Percentiles rank a stretch among this genome's conserved stretches.
phyloP scores from a whole-genome alignment of 2,329 filamentous ascomycete genomes.

The Monilinia aucupariae region DNA sequence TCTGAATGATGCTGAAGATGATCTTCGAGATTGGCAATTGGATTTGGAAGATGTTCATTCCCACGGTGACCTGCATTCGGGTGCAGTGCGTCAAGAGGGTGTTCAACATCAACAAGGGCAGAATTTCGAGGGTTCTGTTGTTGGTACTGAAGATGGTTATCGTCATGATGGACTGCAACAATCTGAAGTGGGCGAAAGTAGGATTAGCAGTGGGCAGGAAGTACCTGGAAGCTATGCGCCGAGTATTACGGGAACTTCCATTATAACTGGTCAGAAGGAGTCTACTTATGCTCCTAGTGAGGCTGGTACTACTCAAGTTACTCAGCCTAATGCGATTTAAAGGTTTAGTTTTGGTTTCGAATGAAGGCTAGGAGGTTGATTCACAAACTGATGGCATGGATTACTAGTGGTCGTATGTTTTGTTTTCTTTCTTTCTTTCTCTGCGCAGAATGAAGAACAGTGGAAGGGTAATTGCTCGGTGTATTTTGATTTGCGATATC shows the following conservation, averaged over 20 bases:
- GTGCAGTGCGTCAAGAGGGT: neutral
- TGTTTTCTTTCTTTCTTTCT: neutral
- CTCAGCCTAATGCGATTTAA: neutral
- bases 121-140: slow-evolving; percentile 1
- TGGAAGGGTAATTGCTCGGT: neutral
- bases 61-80: neutral
- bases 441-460: neutral
- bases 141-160: neutral
- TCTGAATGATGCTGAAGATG: slow-evolving; percentile 86
- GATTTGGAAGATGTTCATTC: slow-evolving; percentile 31
- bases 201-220: slow-evolving; percentile 13
- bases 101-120: neutral
- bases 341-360: neutral
- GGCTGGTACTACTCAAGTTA: neutral
- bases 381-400: neutral
- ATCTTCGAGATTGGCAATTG: slow-evolving; percentile 67
- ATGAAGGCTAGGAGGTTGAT: neutral
- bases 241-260: slow-evolving; percentile 2
- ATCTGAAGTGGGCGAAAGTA: neutral
- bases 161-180: slow-evolving; percentile 5
- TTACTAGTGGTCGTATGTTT: neutral
- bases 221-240: slow-evolving; percentile 11
- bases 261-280: slow-evolving; percentile 8
- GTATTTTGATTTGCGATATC: neutral
- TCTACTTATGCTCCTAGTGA: slow-evolving; percentile 12